Percentiles rank a stretch among this genome's conserved stretches.
These are phyloP conservation scores for Cardamine occulta DNA, from an alignment of 345 rosid genomes.

Conservation along the genomic window DNA sequence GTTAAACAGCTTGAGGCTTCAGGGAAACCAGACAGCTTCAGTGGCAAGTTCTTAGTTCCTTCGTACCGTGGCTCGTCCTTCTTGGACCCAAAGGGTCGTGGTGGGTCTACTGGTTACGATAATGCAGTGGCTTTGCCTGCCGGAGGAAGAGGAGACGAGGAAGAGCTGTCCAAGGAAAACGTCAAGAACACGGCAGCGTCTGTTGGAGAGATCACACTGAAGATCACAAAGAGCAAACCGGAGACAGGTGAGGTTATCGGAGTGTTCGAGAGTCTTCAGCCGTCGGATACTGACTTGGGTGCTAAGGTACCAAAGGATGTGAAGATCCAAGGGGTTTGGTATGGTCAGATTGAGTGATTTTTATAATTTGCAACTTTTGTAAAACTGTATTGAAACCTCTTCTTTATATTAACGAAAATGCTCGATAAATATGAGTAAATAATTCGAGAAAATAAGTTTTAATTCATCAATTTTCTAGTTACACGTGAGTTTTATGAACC, in stretches of 20 bases:
- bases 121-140: conserved; percentile 94
- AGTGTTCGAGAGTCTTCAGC: conserved; percentile 93
- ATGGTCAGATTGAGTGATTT: conserved; percentile 77
- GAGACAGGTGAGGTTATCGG: conserved; percentile 93
- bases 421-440: conserved; percentile 1
- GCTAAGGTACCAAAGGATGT: conserved; percentile 94
- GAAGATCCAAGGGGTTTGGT: conserved; percentile 91
- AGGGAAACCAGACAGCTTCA: conserved; percentile 76
- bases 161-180: conserved; percentile 81
- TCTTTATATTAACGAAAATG: conserved; percentile 6
- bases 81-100: conserved; percentile 97
- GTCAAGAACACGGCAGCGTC: conserved; percentile 66
- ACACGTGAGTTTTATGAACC: conserved; percentile 31
- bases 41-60: conserved; percentile 81
- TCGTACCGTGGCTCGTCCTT: conserved; percentile 94
- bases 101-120: conserved; percentile 89
- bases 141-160: conserved; percentile 96
- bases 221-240: conserved; percentile 76
- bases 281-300: conserved; percentile 94
- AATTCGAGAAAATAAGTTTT: conserved; percentile 2
- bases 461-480: neutral
- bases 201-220: conserved; percentile 71
- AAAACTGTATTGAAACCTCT: conserved; percentile 10
- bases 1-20: conserved; percentile 84
- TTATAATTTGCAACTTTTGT: conserved; percentile 1